A percentile compares a stretch with the other conserved stretches of the same genome.
Conservation (phyloP, 2,329 filamentous ascomycete species). For the Eutypella sp. region DNA sequence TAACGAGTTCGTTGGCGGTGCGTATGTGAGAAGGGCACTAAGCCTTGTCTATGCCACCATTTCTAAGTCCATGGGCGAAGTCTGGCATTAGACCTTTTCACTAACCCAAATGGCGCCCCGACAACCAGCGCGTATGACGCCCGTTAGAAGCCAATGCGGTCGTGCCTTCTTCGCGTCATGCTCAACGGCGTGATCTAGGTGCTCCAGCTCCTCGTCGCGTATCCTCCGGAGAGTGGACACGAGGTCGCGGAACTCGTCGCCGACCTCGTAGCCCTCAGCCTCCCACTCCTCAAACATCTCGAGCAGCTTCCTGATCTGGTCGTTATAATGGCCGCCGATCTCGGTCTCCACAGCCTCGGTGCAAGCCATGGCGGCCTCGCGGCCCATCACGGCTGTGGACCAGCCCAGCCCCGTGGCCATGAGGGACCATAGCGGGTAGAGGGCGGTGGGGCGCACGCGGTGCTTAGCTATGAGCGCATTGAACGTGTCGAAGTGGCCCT, state of each 20-base stretch:
- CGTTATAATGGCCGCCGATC: constrained; percentile 94
- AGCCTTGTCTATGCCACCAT: neutral
- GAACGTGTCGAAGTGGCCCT: constrained; percentile 79
- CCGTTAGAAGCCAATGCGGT: constrained; percentile 84
- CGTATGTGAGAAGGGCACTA: no score
- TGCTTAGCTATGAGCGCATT: constrained; percentile 78
- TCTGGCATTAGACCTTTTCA: constrained; percentile 53
- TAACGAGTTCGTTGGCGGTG: no score
- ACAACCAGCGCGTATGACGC: constrained; percentile 84
- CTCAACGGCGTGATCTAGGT: constrained; percentile 90
- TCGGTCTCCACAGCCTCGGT: constrained; percentile 98
- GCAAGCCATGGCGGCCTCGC: constrained; percentile 96
- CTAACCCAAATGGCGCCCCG: constrained; percentile 89
- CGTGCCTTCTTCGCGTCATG: constrained; percentile 87
- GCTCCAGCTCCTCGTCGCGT: constrained; percentile 92
- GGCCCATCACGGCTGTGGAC: constrained; percentile 81
- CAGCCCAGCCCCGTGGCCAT: constrained; percentile 81
- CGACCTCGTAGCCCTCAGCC: constrained; percentile 70
- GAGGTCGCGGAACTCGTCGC: constrained; percentile 70
- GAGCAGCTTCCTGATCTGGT: constrained; percentile 76
- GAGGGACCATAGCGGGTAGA: constrained; percentile 85
- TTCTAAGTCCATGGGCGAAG: neutral
- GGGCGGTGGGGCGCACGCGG: constrained; percentile 83
- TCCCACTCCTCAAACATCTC: constrained; percentile 77
- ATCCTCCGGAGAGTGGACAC: constrained; percentile 74